Percentiles rank a stretch among this genome's conserved stretches.
Conservation (phyloP, 768 basidiomycete species). For the Kwoniella heveanensis region DNA sequence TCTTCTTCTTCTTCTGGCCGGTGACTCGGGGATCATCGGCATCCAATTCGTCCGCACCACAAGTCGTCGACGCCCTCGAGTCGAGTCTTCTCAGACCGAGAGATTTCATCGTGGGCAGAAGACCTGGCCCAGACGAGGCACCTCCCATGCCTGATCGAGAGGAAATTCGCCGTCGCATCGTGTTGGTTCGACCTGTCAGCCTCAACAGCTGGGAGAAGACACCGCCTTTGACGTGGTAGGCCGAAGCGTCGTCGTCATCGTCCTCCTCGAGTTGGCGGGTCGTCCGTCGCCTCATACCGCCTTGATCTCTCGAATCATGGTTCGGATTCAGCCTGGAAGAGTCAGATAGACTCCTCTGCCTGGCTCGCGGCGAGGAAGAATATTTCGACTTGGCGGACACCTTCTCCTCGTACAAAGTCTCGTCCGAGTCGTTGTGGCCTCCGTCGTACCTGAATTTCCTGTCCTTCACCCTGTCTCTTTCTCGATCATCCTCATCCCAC, state of each 20-base stretch:
- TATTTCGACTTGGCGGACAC: constrained; percentile 11
- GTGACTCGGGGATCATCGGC: constrained; percentile 73
- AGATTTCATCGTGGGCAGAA: constrained; percentile 39
- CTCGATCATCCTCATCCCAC: constrained; percentile 4
- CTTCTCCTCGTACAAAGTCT: constrained; percentile 22
- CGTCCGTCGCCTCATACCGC: constrained; percentile 33
- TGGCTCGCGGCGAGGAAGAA: background rate
- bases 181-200: constrained; percentile 34
- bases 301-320: constrained; percentile 1
- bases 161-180: constrained; percentile 28
- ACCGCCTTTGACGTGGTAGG: constrained; percentile 39
- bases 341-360: constrained; percentile 24
- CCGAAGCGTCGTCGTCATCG: constrained; percentile 19
- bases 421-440: constrained; percentile 15
- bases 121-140: constrained; percentile 7
- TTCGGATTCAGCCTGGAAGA: constrained; percentile 12
- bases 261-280: constrained; percentile 42
- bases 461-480: constrained; percentile 1
- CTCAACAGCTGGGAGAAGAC: constrained; percentile 42
- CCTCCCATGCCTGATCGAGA: constrained; percentile 12
- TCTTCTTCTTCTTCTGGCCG: constrained; percentile 60
- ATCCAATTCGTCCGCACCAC: constrained; percentile 59
- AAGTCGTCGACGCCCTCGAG: constrained; percentile 20
- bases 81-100: constrained; percentile 31
- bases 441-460: constrained; percentile 7